Evolutionary conservation across 108 stramenopile species (phyloP).

Genomic region (Pseudonitzschia pungens): DNA sequence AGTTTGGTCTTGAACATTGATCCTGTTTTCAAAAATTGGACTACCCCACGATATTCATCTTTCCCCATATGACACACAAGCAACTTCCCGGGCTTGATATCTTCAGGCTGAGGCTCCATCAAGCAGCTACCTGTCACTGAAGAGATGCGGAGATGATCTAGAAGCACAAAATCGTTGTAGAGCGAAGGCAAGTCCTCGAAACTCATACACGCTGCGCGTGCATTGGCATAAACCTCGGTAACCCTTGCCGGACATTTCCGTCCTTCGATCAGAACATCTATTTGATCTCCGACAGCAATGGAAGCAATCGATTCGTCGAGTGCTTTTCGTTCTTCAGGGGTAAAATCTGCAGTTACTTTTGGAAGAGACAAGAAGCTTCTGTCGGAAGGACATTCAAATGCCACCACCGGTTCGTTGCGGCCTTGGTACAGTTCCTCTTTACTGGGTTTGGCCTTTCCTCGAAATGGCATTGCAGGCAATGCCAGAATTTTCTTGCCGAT

Average conservation of each 20-base stretch:
- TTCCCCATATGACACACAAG: conserved; percentile 21
- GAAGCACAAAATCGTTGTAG: conserved; percentile 62
- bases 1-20: neutral
- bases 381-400: conserved; percentile 40
- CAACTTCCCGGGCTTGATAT: conserved; percentile 49
- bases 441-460: neutral
- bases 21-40: neutral
- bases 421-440: conserved; percentile 28
- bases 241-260: conserved; percentile 47
- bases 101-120: conserved; percentile 36
- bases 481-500: conserved; percentile 42
- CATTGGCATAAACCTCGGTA: conserved; percentile 33
- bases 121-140: conserved; percentile 35
- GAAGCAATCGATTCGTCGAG: conserved; percentile 29
- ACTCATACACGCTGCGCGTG: conserved; percentile 45
- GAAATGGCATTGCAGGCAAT: conserved; percentile 13
- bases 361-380: conserved; percentile 31
- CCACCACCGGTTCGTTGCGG: conserved; percentile 31
- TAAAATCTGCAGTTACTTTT: conserved; percentile 35
- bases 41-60: conserved; percentile 7
- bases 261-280: conserved; percentile 43
- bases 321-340: conserved; percentile 28
- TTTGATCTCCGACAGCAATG: conserved; percentile 34
- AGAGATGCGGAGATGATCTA: conserved; percentile 14
- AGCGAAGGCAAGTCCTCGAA: conserved; percentile 61